A percentile compares a stretch with the other conserved stretches of the same genome.
Conservation (phyloP, 1,139 yeast genomes). For the Sugiyamaella japonica region DNA sequence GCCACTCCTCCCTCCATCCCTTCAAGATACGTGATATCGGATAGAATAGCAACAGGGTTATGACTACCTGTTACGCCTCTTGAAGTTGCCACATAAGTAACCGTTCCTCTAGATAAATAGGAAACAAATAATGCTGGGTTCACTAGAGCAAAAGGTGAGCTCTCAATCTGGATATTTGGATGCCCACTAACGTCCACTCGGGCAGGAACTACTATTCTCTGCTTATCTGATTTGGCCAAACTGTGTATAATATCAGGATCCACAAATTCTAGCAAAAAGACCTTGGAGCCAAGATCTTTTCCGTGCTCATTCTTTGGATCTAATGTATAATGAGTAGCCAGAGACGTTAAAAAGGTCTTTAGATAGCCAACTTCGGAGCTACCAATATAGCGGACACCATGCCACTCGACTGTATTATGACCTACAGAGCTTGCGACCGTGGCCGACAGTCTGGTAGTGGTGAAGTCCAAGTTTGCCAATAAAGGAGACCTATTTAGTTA, state of each 20-base stretch:
- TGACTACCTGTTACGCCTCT: constrained; percentile 17
- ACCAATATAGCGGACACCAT: constrained; percentile 17
- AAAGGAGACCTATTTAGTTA: constrained; percentile 18
- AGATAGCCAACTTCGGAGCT: constrained; percentile 11
- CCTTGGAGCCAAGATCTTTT: background rate
- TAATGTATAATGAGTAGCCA: constrained; percentile 23
- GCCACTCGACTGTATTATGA: constrained; percentile 25
- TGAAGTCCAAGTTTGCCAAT: constrained; percentile 12
- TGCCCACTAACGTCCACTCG: background rate
- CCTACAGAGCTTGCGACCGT: background rate
- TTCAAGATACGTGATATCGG: constrained; percentile 60
- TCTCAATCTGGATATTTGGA: constrained; percentile 26
- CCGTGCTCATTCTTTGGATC: constrained; percentile 17
- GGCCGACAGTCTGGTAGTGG: constrained; percentile 3
- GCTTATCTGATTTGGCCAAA: background rate
- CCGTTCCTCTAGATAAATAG: constrained; percentile 50
- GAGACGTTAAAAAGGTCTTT: constrained; percentile 15
- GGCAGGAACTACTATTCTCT: background rate
- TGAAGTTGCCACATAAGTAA: constrained; percentile 41
- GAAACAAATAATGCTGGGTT: constrained; percentile 57
- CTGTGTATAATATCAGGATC: background rate
- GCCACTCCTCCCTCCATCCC: constrained; percentile 66
- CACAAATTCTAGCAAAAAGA: background rate
- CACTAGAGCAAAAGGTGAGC: constrained; percentile 58
- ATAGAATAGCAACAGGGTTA: constrained; percentile 41